Percentiles rank a stretch among this genome's conserved stretches.
Evolutionary conservation across 2,329 filamentous ascomycete genomes (phyloP).

Genomic region (Fusarium fracticaudum): DNA sequence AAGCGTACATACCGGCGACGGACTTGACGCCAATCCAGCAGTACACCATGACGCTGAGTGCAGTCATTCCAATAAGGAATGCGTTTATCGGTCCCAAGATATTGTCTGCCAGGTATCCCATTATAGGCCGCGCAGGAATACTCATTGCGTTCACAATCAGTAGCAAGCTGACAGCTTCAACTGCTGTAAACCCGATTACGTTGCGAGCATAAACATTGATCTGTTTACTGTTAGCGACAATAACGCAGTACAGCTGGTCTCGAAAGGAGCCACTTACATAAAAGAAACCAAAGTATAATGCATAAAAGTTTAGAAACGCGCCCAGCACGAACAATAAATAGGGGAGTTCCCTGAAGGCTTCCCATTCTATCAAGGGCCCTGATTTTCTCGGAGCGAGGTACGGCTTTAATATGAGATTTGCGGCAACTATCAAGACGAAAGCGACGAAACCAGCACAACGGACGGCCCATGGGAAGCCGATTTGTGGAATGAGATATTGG

Average conservation of each 20-base stretch:
- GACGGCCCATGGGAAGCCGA: slow-evolving; percentile 72
- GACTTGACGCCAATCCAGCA: slow-evolving; percentile 45
- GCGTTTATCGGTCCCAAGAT: slow-evolving; percentile 61
- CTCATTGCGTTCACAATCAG: slow-evolving; percentile 74
- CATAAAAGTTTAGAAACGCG: slow-evolving; percentile 57
- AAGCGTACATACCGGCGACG: slow-evolving; percentile 43
- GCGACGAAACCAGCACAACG: slow-evolving; percentile 72
- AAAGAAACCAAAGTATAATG: slow-evolving; percentile 52
- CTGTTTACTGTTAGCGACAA: slow-evolving; percentile 38
- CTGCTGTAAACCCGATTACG: slow-evolving; percentile 55
- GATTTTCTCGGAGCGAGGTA: slow-evolving; percentile 58
- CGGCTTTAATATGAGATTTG: slow-evolving; percentile 53
- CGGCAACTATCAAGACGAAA: slow-evolving; percentile 55
- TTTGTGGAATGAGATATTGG: slow-evolving; percentile 63
- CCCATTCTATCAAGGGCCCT: slow-evolving; percentile 64
- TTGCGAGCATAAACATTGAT: slow-evolving; percentile 54
- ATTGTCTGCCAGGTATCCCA: slow-evolving; percentile 67
- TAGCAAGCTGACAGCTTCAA: slow-evolving; percentile 64
- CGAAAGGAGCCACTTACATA: slow-evolving; percentile 54
- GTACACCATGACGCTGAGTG: slow-evolving; percentile 41
- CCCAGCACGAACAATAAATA: slow-evolving; percentile 63
- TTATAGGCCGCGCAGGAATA: slow-evolving; percentile 64
- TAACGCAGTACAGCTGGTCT: slow-evolving; percentile 21
- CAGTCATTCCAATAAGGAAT: slow-evolving; percentile 45
- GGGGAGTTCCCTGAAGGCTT: slow-evolving; percentile 64